Base-by-base conservation (phyloP, 2,329 filamentous ascomycete species). In the Sarocladiaceae sp. region DNA sequence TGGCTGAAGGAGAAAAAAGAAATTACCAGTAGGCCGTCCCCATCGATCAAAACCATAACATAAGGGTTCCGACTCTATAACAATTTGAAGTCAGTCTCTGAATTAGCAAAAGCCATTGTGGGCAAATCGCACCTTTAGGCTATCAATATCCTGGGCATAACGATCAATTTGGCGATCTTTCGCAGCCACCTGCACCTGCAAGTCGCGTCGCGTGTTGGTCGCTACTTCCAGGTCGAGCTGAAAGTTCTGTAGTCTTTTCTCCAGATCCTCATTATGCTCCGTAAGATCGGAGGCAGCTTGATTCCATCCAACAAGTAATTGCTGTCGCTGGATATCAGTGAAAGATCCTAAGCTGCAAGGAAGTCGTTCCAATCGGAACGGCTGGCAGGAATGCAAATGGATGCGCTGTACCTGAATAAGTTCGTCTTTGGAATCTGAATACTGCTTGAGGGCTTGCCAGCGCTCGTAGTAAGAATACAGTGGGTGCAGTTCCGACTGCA, bases 21-120 rank as follows among this genome's bases (percentile, higher is more conserved):
- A 60, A 61, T 51, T 59, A 85, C 82, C 64, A 84, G 69, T 54
- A 84, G 72, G 40, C 80, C 79, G 63, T 87, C 78, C 33, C 82
- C 83, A 62, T 86, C 83, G 58, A 87, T 77, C 57, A 85, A 62
- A 35, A 84, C 74, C 57, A 80, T 65, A 59, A 84, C 71, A 63
- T 86, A 86, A 36, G 77, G 73, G 64, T 83, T 84, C 48, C 68
- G 71, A 54, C 71, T 75, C 77, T 82, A 59, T 46, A 8, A 17
- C 4, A 22, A 11, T 6, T 31, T 22, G 17, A 31, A 22, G 25
- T 33, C 28, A 29, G 20, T 29, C 23, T 33, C 4, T 28, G 40
- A 29, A 22, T 28, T 18, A 29, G 4, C 23, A 26, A 25, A 25
- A 3, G 40, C 4, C 23, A 20, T 17, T 8, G 4, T 33, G 28